These are phyloP conservation scores for Neurospora africana DNA, from an alignment of 495 filamentous ascomycete genomes.

Conservation along the genomic window DNA sequence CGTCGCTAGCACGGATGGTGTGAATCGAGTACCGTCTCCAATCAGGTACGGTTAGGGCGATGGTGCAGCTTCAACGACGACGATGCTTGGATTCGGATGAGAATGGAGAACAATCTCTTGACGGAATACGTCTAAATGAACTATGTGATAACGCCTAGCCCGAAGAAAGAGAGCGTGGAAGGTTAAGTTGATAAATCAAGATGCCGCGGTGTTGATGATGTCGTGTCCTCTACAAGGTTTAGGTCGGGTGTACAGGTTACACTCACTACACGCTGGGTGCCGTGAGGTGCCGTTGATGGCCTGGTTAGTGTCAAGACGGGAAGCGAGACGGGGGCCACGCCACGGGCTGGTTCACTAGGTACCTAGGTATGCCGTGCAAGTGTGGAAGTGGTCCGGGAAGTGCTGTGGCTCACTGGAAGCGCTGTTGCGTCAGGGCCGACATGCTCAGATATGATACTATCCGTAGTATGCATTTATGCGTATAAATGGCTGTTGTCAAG, in stretches of 20 bases:
- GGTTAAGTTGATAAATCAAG: neutral
- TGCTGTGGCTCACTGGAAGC: neutral
- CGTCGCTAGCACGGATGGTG: neutral
- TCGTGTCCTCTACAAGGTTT: neutral
- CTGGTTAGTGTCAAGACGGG: neutral
- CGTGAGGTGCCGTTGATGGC: neutral
- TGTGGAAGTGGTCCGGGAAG: neutral
- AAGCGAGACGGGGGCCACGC: neutral
- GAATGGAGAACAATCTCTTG: neutral
- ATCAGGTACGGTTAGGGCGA: neutral
- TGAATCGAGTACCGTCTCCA: neutral
- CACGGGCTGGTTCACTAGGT: neutral
- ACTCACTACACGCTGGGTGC: neutral
- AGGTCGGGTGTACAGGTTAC: neutral
- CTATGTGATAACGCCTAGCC: neutral
- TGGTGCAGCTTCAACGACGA: neutral
- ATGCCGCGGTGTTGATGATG: neutral
- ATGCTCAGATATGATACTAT: neutral
- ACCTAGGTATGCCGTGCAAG: too few relatives aligned
- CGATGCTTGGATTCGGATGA: neutral
- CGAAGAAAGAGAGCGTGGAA: neutral
- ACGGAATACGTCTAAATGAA: neutral
- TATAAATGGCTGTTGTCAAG: neutral
- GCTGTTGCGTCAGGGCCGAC: neutral
- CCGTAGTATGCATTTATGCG: neutral